Evolutionary conservation across 2,329 filamentous ascomycete species (phyloP), one percentile per base, ranked within the genome.

Genomic region (Phoma sp.): DNA sequence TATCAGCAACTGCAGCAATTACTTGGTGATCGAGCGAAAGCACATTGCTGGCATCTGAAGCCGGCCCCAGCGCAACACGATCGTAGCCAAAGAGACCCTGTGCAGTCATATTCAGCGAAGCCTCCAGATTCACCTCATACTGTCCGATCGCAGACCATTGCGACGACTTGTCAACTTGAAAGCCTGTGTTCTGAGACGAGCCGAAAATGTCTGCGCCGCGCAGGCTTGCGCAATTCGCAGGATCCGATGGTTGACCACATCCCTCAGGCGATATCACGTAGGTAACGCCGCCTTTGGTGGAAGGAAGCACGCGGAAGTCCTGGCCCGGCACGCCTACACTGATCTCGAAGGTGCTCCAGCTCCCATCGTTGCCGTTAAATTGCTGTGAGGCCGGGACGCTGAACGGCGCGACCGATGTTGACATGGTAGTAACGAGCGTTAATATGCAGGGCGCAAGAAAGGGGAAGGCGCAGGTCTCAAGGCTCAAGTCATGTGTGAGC

Each of bases 281-380:
- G 45, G 70, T 67, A 60, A 68, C 57, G 51, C 62, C 57, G 55
- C 71, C 55, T 52, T 72, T 62, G n/a, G 71, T 72, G 9, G 73
- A 72, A 5, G 72, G 65, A 25, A 73, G 57, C 7, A 75, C 66
- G n/a, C 70, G 66, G 27, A 75, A 72, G 33, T 75, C 70, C 51
- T 78, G 75, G 24, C 67, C 69, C 24, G 75, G 75, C 30, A 67
- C 73, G 3, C 76, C 76, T 2, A 78, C 71, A 40, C 65, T 69
- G 33, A 78, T 64, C n/a, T 67, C 64, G 59, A 78, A 78, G 2
- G 74, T 75, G 40, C 73, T 76, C 76, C 76, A 78, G 39, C 53
- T 61, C 2, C 76, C 76, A 63, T 78, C 75, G 48, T 75, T 70
- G 43, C 76, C 76, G 33, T 78, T 73, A 57, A 75, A 75, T 25